These are phyloP conservation scores for Hemerocallis citrina DNA, from an alignment of 106 monocot species.

Conservation along the genomic window DNA sequence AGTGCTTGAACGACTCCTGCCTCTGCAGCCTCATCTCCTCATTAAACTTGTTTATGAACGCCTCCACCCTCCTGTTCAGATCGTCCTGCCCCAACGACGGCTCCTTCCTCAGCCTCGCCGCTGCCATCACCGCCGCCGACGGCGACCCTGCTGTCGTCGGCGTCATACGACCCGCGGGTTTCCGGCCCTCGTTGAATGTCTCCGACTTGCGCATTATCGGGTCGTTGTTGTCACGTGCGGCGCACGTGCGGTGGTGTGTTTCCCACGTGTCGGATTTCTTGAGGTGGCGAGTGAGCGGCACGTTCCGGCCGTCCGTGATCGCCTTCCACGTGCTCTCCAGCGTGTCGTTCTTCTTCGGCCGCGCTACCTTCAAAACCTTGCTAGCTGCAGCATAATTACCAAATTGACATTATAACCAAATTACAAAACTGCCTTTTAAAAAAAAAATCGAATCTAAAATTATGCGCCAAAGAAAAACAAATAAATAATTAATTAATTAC, in stretches of 20 bases:
- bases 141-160: conserved; percentile 8
- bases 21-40: conserved; percentile 74
- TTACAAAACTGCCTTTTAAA: background rate
- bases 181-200: conserved; percentile 28
- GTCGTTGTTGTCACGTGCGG: conserved; percentile 1
- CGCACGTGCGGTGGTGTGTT: conserved; percentile 1
- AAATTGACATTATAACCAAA: background rate
- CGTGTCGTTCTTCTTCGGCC: conserved; percentile 55
- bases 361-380: conserved; percentile 35
- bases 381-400: conserved; percentile 25
- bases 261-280: conserved; percentile 75
- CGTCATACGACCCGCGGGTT: background rate
- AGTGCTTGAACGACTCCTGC: conserved; percentile 52
- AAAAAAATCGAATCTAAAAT: background rate
- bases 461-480: background rate
- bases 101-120: conserved; percentile 29
- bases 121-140: background rate
- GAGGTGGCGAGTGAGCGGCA: conserved; percentile 56
- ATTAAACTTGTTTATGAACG: conserved; percentile 81
- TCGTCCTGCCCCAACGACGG: conserved; percentile 70
- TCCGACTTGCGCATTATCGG: conserved; percentile 34
- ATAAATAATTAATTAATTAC: conserved; percentile 7
- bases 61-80: conserved; percentile 69
- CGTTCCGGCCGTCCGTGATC: conserved; percentile 65
- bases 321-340: conserved; percentile 73